These are phyloP conservation scores for Pterocarpus macrocarpus DNA, from an alignment of 306 rosid genomes.

Conservation along the genomic window DNA sequence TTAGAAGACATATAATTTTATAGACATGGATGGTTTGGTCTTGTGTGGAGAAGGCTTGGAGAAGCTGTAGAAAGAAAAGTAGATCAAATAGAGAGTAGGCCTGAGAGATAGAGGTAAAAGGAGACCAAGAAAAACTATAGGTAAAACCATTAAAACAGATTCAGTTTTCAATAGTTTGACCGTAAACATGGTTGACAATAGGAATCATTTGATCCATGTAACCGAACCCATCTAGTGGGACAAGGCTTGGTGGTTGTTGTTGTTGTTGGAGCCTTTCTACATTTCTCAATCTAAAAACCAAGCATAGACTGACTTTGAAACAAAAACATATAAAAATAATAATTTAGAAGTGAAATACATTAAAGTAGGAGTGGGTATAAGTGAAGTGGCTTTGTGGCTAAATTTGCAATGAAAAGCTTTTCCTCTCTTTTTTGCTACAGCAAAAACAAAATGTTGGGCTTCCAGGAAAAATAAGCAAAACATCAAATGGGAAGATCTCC, in stretches of 20 bases:
- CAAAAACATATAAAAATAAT: background rate
- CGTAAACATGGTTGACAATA: background rate
- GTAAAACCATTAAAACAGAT: no score
- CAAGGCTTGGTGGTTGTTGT: background rate
- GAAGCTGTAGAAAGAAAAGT: background rate
- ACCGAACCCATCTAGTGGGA: background rate
- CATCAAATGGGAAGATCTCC: slow-evolving; percentile 25
- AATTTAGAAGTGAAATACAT: background rate
- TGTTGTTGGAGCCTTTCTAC: background rate
- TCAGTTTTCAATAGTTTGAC: background rate
- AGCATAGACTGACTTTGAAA: slow-evolving; percentile 3
- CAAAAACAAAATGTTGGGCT: slow-evolving; percentile 10
- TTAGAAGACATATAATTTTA: slow-evolving; percentile 17
- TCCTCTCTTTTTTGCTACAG: background rate
- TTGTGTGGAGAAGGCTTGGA: background rate
- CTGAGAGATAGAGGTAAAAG: background rate
- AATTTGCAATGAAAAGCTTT: slow-evolving; percentile 20
- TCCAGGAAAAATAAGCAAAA: slow-evolving; percentile 22
- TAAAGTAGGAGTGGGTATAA: slow-evolving; percentile 16
- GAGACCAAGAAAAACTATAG: background rate
- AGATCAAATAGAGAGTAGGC: background rate
- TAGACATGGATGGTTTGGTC: background rate
- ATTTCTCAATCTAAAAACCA: slow-evolving; percentile 15
- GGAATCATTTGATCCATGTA: background rate
- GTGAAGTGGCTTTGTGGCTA: slow-evolving; percentile 13